Conservation (phyloP, 495 filamentous ascomycete species). For the Aspergillus saccharolyticus region DNA sequence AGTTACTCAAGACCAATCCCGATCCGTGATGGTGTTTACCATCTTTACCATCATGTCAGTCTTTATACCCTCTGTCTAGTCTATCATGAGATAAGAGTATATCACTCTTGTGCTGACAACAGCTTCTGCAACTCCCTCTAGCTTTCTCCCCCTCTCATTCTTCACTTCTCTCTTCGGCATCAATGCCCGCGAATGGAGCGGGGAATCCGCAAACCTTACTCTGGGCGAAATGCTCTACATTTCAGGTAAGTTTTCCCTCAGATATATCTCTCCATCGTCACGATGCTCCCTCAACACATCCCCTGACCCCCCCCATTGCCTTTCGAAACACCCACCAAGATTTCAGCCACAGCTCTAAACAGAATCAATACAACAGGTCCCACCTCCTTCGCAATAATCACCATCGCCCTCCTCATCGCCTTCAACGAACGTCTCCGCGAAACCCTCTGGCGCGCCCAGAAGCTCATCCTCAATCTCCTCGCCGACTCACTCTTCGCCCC, state of each 20-base stretch:
- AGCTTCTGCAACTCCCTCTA: too few relatives aligned
- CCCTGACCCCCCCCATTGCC: too few relatives aligned
- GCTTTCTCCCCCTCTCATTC: conserved; percentile 60
- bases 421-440: conserved; percentile 39
- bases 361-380: conserved; percentile 24
- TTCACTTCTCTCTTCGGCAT: conserved; percentile 65
- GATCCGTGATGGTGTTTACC: conserved; percentile 65
- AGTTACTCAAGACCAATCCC: conserved; percentile 57
- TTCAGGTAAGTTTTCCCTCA: conserved; percentile 20
- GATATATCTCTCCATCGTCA: neutral
- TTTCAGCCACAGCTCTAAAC: too few relatives aligned
- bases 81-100: too few relatives aligned
- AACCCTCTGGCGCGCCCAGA: conserved; percentile 22
- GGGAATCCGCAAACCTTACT: conserved; percentile 26
- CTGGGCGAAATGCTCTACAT: conserved; percentile 33
- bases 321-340: conserved; percentile 16
- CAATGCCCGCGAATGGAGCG: conserved; percentile 61
- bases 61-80: too few relatives aligned
- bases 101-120: too few relatives aligned
- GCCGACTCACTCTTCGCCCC: conserved; percentile 23
- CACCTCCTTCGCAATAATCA: conserved; percentile 37
- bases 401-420: conserved; percentile 37
- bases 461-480: conserved; percentile 22
- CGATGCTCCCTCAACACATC: neutral
- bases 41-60: conserved; percentile 63